Evolutionary conservation across 2,329 filamentous ascomycete species (phyloP).

Genomic region (Botrytis fragariae): DNA sequence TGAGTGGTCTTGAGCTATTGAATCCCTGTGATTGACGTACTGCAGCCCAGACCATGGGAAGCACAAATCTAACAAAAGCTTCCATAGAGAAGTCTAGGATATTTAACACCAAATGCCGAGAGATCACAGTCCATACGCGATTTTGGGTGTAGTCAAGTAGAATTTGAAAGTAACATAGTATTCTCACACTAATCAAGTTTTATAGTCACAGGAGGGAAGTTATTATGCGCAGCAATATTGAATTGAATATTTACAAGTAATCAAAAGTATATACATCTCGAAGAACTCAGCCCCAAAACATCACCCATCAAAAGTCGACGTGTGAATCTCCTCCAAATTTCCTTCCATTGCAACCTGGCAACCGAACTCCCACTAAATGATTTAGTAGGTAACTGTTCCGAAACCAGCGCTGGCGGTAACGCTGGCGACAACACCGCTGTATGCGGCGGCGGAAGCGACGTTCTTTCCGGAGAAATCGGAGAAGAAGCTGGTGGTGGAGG

Average conservation of each 20-base stretch:
- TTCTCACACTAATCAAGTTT: neutral
- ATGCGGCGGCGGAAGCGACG: conserved; percentile 32
- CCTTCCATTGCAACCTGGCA: too few relatives aligned
- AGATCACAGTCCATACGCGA: neutral
- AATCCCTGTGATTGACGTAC: neutral
- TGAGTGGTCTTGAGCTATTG: neutral
- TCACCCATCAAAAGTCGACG: neutral
- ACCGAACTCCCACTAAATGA: neutral
- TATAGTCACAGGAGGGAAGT: too few relatives aligned
- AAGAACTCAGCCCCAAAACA: neutral
- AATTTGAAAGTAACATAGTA: neutral
- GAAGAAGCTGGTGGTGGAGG: conserved; percentile 35
- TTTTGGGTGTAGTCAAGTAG: too few relatives aligned
- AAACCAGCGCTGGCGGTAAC: conserved; percentile 6
- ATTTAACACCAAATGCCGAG: neutral
- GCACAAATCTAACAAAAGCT: neutral
- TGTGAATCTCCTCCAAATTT: neutral
- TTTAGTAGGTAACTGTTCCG: conserved; percentile 1
- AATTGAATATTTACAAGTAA: conserved; percentile 9
- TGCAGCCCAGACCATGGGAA: neutral
- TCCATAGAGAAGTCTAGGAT: neutral
- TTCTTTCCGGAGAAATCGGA: conserved; percentile 38
- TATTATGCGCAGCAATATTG: neutral
- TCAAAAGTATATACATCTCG: neutral
- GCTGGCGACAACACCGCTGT: neutral